phyloP scores from a whole-genome alignment of 208 protist genomes.

The Strigomonas oncopelti region DNA sequence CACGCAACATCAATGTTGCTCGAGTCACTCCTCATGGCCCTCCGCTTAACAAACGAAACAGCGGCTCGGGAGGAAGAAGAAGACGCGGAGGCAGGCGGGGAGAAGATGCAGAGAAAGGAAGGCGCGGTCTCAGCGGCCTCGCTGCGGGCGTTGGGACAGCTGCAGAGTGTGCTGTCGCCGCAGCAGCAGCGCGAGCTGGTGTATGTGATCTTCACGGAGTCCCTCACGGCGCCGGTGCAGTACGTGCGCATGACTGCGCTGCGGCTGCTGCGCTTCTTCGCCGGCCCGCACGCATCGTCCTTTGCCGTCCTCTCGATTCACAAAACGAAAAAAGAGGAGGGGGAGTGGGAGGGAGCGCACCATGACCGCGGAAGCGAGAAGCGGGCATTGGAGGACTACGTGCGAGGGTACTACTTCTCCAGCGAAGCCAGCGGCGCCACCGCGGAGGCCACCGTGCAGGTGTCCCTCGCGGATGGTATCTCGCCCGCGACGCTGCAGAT shows the following conservation, averaged over 20 bases:
- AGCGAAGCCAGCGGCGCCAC: background rate
- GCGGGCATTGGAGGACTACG: background rate
- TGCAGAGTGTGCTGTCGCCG: constrained; percentile 31
- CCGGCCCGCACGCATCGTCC: constrained; percentile 30
- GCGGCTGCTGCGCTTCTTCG: constrained; percentile 66
- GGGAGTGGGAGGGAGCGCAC: no score
- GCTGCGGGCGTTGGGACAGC: constrained; percentile 25
- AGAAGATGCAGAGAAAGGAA: no score
- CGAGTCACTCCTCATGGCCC: constrained; percentile 33
- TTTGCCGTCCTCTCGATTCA: constrained; percentile 20
- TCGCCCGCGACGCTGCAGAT: constrained; percentile 8
- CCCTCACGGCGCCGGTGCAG: constrained; percentile 55
- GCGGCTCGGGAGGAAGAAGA: background rate
- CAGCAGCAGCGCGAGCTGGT: constrained; percentile 47
- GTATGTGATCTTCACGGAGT: constrained; percentile 61
- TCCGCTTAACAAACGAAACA: background rate
- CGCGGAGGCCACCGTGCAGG: background rate
- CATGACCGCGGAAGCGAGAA: background rate
- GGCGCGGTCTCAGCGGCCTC: background rate
- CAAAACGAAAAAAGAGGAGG: no score
- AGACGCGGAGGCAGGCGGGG: background rate
- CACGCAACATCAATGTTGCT: constrained; percentile 66
- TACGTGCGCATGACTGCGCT: constrained; percentile 65
- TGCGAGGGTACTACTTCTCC: background rate
- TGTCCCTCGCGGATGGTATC: background rate